Percentiles rank a stretch among this genome's conserved stretches.
These are phyloP conservation scores for Colletotrichum tamarilloi DNA, from an alignment of 2,329 filamentous ascomycete genomes.

Conservation along the genomic window DNA sequence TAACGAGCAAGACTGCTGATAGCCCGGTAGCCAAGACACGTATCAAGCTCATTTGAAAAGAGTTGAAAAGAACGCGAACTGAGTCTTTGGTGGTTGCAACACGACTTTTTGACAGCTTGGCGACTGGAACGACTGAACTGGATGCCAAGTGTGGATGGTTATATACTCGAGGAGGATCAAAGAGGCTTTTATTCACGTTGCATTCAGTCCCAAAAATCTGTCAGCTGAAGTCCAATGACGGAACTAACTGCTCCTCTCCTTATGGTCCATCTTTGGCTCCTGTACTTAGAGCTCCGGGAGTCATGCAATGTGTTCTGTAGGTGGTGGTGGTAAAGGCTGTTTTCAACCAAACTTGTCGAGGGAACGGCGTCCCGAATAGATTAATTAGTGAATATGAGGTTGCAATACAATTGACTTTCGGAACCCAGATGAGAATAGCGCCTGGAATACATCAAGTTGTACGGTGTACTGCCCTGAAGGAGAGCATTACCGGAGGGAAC, in stretches of 20 bases:
- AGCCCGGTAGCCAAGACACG: constrained; percentile 4
- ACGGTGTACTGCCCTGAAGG: background rate
- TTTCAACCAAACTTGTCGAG: background rate
- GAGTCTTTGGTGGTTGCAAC: background rate
- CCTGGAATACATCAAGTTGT: background rate
- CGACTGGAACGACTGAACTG: background rate
- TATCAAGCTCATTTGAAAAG: constrained; percentile 1
- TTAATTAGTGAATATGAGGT: background rate
- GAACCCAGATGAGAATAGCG: background rate
- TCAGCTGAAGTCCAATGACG: background rate
- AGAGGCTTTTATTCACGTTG: background rate
- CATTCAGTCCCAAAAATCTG: background rate
- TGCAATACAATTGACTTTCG: background rate
- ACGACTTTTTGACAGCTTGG: constrained; percentile 1
- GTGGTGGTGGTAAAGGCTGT: background rate
- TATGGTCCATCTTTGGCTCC: background rate
- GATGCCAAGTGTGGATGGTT: constrained; percentile 26
- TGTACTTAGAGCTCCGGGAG: background rate
- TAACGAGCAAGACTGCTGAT: background rate
- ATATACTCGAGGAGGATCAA: constrained; percentile 10
- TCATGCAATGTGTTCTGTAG: background rate
- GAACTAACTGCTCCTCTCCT: background rate
- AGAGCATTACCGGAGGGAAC: constrained; percentile 10
- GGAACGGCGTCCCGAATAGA: background rate
- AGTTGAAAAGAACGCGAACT: background rate